A percentile compares a stretch with the other conserved stretches of the same genome.
Conservation (phyloP, 176 grass and related monocot genomes). For the Thalia dealbata region DNA sequence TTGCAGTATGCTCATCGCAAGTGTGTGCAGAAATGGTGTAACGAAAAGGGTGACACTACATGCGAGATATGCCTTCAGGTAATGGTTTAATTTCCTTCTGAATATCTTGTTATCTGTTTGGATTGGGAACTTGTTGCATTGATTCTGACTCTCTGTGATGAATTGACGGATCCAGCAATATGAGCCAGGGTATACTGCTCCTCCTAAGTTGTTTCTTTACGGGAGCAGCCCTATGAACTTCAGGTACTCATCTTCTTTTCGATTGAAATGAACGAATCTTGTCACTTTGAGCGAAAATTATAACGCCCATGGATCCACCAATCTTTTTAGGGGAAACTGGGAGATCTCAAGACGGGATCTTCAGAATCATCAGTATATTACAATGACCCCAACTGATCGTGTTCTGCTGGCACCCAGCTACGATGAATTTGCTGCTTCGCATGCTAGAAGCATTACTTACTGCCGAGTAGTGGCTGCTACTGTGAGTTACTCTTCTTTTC, state of each 20-base stretch:
- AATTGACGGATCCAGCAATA: conserved; percentile 47
- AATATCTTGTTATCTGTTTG: background rate
- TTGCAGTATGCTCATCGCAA: conserved; percentile 79
- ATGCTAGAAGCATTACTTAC: conserved; percentile 36
- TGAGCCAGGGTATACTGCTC: conserved; percentile 75
- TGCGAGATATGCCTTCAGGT: conserved; percentile 98
- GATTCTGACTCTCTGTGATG: background rate
- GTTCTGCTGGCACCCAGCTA: conserved; percentile 23
- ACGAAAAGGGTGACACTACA: conserved; percentile 80
- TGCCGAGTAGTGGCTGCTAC: conserved; percentile 52
- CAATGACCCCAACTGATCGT: conserved; percentile 10
- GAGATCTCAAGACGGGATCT: conserved; percentile 53
- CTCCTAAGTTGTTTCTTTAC: conserved; percentile 83
- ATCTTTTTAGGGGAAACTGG: conserved; percentile 60
- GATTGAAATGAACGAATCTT: background rate
- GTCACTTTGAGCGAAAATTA: background rate
- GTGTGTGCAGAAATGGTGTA: conserved; percentile 92
- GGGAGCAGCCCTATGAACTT: conserved; percentile 93
- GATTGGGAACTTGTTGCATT: background rate
- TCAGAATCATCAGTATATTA: conserved; percentile 25
- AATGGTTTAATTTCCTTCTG: background rate
- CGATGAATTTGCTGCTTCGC: conserved; percentile 41
- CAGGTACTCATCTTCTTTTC: conserved; percentile 38
- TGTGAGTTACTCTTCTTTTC: conserved; percentile 32
- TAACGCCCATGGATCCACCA: background rate